phyloP scores from a whole-genome alignment of 257 asterid genomes.

The Lithospermum erythrorhizon region DNA sequence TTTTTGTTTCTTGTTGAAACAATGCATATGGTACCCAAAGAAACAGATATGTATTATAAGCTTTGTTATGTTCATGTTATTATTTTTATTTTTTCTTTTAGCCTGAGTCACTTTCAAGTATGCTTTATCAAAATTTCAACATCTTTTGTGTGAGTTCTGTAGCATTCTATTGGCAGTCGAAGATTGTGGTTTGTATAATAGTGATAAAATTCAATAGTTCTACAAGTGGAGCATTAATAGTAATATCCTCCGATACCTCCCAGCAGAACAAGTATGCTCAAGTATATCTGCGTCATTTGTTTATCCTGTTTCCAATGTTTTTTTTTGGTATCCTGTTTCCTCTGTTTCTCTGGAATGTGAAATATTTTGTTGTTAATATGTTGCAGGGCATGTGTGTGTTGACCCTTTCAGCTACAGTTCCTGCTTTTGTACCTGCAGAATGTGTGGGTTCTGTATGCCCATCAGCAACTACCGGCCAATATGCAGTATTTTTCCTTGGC shows the following conservation, averaged over 20 bases:
- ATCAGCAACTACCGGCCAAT: too few relatives aligned
- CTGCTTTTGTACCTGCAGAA: too few relatives aligned
- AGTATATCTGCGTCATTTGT: neutral
- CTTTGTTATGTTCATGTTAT: neutral
- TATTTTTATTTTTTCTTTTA: too few relatives aligned
- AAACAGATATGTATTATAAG: neutral
- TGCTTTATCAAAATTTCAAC: neutral
- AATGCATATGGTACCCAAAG: neutral
- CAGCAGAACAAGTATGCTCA: neutral
- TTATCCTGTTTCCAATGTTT: neutral
- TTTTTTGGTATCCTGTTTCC: too few relatives aligned
- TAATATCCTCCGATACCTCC: neutral
- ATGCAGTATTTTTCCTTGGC: too few relatives aligned
- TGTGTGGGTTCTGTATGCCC: too few relatives aligned
- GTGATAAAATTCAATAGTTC: too few relatives aligned
- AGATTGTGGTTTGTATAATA: too few relatives aligned
- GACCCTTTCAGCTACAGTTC: too few relatives aligned
- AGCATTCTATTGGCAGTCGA: neutral
- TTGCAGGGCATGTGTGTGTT: slow-evolving; percentile 58
- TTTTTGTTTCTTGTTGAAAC: neutral
- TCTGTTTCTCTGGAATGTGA: neutral
- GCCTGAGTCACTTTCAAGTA: neutral
- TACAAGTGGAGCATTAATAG: neutral
- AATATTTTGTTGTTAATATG: slow-evolving; percentile 1
- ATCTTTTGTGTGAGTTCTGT: neutral